These are phyloP conservation scores for Lepidium sativum DNA, from an alignment of 345 rosid genomes.

Conservation along the genomic window DNA sequence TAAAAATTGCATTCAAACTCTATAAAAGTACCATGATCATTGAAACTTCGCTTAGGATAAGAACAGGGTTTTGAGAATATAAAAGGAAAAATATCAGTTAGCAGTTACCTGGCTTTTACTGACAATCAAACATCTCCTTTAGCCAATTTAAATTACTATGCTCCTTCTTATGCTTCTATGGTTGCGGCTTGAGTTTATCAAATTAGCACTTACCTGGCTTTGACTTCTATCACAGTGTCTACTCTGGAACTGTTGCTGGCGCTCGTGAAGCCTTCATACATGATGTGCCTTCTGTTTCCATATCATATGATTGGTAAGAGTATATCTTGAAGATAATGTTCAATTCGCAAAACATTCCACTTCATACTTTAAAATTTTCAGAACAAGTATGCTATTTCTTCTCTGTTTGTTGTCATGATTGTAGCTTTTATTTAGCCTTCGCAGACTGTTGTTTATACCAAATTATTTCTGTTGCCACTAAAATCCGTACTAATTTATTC, in stretches of 20 bases:
- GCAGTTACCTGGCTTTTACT: too few species aligned
- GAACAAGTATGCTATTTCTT: not conserved
- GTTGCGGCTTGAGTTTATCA: not conserved
- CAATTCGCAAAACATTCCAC: not conserved
- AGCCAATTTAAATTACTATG: not conserved
- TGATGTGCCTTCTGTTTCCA: constrained; percentile 61
- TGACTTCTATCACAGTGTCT: constrained; percentile 44
- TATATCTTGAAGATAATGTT: not conserved
- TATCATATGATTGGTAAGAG: constrained; percentile 82
- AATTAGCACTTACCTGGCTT: constrained; percentile 3
- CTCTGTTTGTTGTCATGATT: not conserved
- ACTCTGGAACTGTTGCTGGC: constrained; percentile 96
- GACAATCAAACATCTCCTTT: not conserved
- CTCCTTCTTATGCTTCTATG: not conserved
- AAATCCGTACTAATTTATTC: not conserved
- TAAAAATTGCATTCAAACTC: not conserved
- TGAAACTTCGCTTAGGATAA: too few species aligned
- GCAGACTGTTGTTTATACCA: not conserved
- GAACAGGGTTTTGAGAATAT: not conserved
- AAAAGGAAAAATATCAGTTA: not conserved
- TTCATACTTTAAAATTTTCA: not conserved
- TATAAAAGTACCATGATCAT: not conserved
- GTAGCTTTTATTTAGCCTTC: not conserved
- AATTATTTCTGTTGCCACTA: not conserved
- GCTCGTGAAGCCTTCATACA: constrained; percentile 91